Conservation (phyloP, 2,329 filamentous ascomycete species). For the Botryotinia calthae region DNA sequence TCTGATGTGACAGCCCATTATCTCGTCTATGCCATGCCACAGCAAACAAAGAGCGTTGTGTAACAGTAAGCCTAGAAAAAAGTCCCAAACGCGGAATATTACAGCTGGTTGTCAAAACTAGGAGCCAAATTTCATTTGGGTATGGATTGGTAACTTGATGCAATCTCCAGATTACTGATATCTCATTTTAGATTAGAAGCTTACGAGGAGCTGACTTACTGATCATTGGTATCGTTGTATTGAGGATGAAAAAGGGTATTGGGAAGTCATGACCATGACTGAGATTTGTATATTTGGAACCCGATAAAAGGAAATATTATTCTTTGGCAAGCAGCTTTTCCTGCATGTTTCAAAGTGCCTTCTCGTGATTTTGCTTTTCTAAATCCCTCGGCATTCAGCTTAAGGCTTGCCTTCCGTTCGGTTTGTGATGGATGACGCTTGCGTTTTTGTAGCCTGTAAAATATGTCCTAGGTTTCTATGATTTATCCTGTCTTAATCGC, state of each 20-base stretch:
- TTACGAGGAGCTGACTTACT: not conserved
- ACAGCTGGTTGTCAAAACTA: not conserved
- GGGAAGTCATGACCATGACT: not conserved
- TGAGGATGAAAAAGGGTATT: not conserved
- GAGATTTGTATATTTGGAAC: not conserved
- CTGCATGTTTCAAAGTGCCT: not conserved
- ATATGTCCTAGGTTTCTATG: not conserved
- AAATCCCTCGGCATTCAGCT: not conserved
- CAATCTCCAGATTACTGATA: not conserved
- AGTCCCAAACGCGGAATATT: not conserved
- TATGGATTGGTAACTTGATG: not conserved
- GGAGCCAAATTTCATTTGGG: not conserved
- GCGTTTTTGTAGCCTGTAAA: not conserved
- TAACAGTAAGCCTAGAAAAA: not conserved
- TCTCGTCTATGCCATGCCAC: not conserved
- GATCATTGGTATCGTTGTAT: not conserved
- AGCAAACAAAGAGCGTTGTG: not conserved
- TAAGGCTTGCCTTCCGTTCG: not conserved
- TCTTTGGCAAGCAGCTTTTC: not conserved
- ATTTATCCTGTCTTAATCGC: not conserved
- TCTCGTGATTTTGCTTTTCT: not conserved
- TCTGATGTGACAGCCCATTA: not conserved
- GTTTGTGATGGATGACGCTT: not conserved
- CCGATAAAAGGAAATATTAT: not conserved
- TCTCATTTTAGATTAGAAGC: not conserved